Conservation (phyloP, 2,329 filamentous ascomycete species). For the Elsinoe ampelina region DNA sequence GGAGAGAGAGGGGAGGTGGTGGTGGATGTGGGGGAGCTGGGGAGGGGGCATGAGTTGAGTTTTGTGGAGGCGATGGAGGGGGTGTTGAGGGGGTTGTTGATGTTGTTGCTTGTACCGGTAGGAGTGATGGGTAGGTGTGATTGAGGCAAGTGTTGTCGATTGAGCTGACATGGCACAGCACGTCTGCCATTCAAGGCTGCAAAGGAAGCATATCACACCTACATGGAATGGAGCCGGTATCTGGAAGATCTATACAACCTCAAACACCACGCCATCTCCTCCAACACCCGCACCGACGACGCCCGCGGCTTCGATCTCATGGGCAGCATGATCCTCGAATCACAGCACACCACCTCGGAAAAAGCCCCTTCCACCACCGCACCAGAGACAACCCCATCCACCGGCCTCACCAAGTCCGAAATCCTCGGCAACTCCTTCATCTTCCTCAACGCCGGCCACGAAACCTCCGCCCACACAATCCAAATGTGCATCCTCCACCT, state of each 20-base stretch:
- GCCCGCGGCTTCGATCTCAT: not conserved
- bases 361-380: not conserved
- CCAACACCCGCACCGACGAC: not conserved
- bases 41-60: not conserved
- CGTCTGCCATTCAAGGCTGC: not conserved
- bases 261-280: not conserved
- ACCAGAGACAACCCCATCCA: not conserved
- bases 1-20: not conserved
- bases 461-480: constrained; percentile 10
- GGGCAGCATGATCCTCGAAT: constrained; percentile 5
- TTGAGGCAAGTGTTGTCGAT: not conserved
- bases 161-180: not conserved
- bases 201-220: not conserved
- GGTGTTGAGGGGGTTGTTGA: not conserved
- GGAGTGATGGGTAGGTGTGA: not conserved
- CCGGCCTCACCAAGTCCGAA: constrained; percentile 3
- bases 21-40: not conserved
- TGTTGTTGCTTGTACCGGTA: not conserved
- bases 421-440: constrained; percentile 7
- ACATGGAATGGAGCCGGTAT: not conserved
- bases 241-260: not conserved
- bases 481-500: constrained; percentile 9
- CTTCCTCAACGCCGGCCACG: constrained; percentile 10
- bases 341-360: not conserved
- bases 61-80: not conserved